These are phyloP conservation scores for Gnomoniopsis sp. DNA, from an alignment of 2,329 filamentous ascomycete species.

Conservation along the genomic window DNA sequence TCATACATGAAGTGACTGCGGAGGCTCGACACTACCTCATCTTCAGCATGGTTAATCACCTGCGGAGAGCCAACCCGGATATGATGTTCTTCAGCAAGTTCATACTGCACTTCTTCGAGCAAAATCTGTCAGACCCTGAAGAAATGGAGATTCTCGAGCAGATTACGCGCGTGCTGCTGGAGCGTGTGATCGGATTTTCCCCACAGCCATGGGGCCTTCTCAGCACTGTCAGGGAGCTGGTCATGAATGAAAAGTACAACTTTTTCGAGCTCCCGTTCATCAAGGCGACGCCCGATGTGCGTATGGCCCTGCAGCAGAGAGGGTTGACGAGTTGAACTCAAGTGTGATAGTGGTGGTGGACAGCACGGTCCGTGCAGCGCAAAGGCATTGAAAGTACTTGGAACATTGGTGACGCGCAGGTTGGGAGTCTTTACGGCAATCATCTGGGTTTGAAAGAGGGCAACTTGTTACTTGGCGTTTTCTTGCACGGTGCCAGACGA, in stretches of 20 bases:
- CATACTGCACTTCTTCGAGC: slow-evolving; percentile 79
- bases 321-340: background rate
- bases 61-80: slow-evolving; percentile 83
- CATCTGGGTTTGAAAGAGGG: no score
- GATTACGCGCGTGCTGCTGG: slow-evolving; percentile 82
- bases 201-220: slow-evolving; percentile 96
- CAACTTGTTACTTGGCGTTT: no score
- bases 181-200: slow-evolving; percentile 82
- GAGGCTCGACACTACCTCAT: slow-evolving; percentile 84
- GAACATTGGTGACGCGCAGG: no score
- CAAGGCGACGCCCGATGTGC: slow-evolving; percentile 83
- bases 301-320: slow-evolving; percentile 17
- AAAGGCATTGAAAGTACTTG: no score
- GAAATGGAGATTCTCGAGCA: slow-evolving; percentile 83
- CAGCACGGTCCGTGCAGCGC: no score
- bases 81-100: slow-evolving; percentile 91
- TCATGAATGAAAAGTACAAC: slow-evolving; percentile 85
- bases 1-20: slow-evolving; percentile 70
- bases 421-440: background rate
- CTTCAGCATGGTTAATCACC: slow-evolving; percentile 82
- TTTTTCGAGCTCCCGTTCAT: slow-evolving; percentile 94
- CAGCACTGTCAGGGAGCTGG: slow-evolving; percentile 80
- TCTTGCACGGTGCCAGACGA: no score
- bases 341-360: no score
- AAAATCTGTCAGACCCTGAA: slow-evolving; percentile 69